A percentile compares a stretch with the other conserved stretches of the same genome.
Evolutionary conservation across 2,329 filamentous ascomycete genomes (phyloP).

Genomic region (Chaetomiaceae sp.): DNA sequence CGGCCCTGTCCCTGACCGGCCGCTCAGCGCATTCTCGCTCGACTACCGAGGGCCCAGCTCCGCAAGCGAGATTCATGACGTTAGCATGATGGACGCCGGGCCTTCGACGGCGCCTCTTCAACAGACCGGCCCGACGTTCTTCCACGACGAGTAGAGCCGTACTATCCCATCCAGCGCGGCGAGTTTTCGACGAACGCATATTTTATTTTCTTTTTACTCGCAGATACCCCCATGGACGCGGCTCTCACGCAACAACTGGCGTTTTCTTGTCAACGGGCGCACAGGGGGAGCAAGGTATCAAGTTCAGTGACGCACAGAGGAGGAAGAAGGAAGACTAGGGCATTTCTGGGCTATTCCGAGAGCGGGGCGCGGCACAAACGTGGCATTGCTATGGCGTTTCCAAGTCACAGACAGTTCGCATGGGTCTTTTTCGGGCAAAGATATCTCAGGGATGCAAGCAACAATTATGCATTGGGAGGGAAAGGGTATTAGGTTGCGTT

Average conservation of each 20-base stretch:
- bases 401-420: constrained; percentile 5
- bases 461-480: constrained; percentile 9
- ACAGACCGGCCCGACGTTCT: constrained; percentile 37
- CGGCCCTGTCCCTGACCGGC: constrained; percentile 40
- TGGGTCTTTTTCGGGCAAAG: constrained; percentile 11
- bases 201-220: constrained; percentile 6
- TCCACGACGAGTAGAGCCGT: constrained; percentile 11
- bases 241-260: background rate
- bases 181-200: background rate
- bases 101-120: constrained; percentile 52
- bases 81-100: constrained; percentile 54
- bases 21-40: constrained; percentile 48
- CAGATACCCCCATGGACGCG: constrained; percentile 11
- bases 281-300: constrained; percentile 11
- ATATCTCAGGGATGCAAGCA: background rate
- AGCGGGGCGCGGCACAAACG: background rate
- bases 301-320: constrained; percentile 3
- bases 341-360: constrained; percentile 12
- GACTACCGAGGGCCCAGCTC: constrained; percentile 37
- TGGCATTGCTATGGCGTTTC: constrained; percentile 24
- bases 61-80: constrained; percentile 39
- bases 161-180: background rate
- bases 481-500: background rate
- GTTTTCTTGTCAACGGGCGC: background rate
- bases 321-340: background rate